Evolutionary conservation across 1,284 basidiomycete species (phyloP), one percentile per base, ranked within the genome.

Genomic region (Meira nashicola): DNA sequence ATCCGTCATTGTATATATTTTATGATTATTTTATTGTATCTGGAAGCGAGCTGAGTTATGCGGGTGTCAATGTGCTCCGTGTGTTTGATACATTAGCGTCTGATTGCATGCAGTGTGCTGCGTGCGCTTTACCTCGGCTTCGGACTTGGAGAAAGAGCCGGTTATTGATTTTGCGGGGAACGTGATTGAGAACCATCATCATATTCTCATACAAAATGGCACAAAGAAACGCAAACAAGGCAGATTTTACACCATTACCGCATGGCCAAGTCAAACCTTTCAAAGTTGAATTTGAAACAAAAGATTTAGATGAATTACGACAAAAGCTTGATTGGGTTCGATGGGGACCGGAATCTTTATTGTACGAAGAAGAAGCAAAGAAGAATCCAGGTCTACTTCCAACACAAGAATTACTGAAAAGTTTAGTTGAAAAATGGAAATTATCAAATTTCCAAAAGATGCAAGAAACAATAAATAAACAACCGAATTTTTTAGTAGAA

Each of bases 321-420:
- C 55, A 46, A 51, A 65, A 64, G 57, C 60, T 72, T 21, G 55
- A 64, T 40, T 66, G 70, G 61, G 66, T 62, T 6, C 39, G 64
- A 2, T 57, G 70, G 14, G 17, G 23, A 50, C 65, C 64, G 50
- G 56, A 66, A 15, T 28, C 54, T n/a, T 52, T 60, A n/a, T 38
- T 71, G 3, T 52, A 67, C 8, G 11, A 52, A 10, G 64, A 61
- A 43, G 66, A 67, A 65, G 65, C 51, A 19, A 40, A 19, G n/a
- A 59, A 58, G 12, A 62, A 61, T 28, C 64, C 62, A 1, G 61
- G 47, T 7, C 11, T 50, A 58, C 64, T 54, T 57, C 28, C 39
- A 37, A 59, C 28, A 28, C 60, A 39, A 53, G 33, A 11, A 47
- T 52, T 4, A 37, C 54, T 17, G 63, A 59, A 14, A 37, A 50